phyloP scores from a whole-genome alignment of 208 protist genomes.

The Naegleria fowleri region DNA sequence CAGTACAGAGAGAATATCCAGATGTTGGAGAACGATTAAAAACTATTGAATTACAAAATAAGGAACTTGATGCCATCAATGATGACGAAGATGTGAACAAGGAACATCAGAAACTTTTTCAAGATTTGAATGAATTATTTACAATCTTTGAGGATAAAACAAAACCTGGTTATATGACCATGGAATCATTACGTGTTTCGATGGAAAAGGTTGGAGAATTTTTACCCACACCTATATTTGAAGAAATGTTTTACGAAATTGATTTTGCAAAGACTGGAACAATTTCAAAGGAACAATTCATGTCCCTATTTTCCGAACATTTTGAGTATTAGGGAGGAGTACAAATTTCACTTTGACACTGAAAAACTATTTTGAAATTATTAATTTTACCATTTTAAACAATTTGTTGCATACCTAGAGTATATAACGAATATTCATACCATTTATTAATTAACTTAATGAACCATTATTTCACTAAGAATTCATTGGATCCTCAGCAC shows the following conservation, averaged over 20 bases:
- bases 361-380: too few species aligned
- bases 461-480: too few species aligned
- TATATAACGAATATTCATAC: too few species aligned
- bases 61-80: background rate
- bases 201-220: background rate
- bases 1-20: background rate
- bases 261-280: conserved; percentile 8
- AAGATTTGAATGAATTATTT: conserved; percentile 3
- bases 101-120: background rate
- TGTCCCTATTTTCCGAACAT: background rate
- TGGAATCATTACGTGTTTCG: background rate
- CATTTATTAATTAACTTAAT: too few species aligned
- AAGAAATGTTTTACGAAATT: background rate
- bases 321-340: background rate
- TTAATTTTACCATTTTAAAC: too few species aligned
- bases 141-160: background rate
- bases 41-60: background rate
- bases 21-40: background rate
- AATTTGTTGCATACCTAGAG: too few species aligned
- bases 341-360: too few species aligned
- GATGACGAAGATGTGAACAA: background rate
- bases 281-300: background rate
- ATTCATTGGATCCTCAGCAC: too few species aligned
- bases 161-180: background rate
- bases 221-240: background rate